A percentile compares a stretch with the other conserved stretches of the same genome.
Evolutionary conservation across 2,329 filamentous ascomycete genomes (phyloP).

Genomic region (Penicillium hordei): DNA sequence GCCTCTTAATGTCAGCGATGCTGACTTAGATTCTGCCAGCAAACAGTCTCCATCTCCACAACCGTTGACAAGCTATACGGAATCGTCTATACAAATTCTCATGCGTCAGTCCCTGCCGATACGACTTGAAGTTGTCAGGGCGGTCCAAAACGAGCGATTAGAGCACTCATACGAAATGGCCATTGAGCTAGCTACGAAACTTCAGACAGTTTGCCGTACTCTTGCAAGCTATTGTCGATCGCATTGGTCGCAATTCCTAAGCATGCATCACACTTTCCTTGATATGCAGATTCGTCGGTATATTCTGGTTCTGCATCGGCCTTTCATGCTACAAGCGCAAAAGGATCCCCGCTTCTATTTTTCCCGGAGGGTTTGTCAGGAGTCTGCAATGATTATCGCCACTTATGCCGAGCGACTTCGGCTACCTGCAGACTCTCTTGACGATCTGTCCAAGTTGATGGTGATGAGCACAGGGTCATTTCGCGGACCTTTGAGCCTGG

Average conservation of each 20-base stretch:
- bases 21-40: conserved; percentile 23
- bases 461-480: conserved; percentile 20
- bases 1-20: conserved; percentile 30
- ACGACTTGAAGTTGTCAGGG: conserved; percentile 1
- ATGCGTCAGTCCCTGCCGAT: not conserved
- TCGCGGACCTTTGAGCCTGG: conserved; percentile 24
- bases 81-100: conserved; percentile 25
- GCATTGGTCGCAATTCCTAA: not conserved
- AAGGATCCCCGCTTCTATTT: conserved; percentile 18
- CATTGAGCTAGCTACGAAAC: conserved; percentile 1
- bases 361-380: conserved; percentile 20
- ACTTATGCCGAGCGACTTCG: conserved; percentile 18
- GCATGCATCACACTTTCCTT: conserved; percentile 11
- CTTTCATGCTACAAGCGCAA: conserved; percentile 16
- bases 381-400: conserved; percentile 21
- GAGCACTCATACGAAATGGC: conserved; percentile 1
- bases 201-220: not conserved
- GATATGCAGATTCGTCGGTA: conserved; percentile 19
- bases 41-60: conserved; percentile 10
- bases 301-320: conserved; percentile 19
- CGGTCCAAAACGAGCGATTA: conserved; percentile 1
- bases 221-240: conserved; percentile 1
- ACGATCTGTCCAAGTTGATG: conserved; percentile 16
- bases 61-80: conserved; percentile 18
- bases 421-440: conserved; percentile 8